phyloP scores from a whole-genome alignment of 202 grass and related monocot genomes.

The Sporobolus alterniflorus region DNA sequence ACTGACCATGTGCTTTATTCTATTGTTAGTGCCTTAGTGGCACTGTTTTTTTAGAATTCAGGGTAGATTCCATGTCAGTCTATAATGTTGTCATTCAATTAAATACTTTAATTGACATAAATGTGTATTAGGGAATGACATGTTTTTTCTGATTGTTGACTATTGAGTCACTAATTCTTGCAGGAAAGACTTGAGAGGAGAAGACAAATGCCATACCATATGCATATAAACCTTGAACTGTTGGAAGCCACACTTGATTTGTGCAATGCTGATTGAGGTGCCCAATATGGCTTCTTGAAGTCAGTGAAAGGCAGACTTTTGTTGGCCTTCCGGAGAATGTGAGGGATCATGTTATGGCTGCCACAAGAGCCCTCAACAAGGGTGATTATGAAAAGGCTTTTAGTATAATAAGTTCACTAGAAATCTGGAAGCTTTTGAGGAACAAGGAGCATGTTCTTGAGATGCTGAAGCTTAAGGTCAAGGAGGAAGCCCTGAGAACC shows the following conservation, averaged over 20 bases:
- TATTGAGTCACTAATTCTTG: conserved; percentile 22
- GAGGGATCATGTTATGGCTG: conserved; percentile 86
- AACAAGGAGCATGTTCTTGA: conserved; percentile 78
- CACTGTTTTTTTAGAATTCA: no score
- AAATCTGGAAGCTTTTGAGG: conserved; percentile 86
- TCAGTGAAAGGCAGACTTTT: conserved; percentile 85
- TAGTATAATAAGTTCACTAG: conserved; percentile 60
- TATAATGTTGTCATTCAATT: no score
- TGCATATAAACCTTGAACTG: conserved; percentile 96
- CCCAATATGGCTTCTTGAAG: conserved; percentile 92
- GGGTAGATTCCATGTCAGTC: no score
- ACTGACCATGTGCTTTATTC: neutral
- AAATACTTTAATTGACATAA: neutral
- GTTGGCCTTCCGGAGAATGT: conserved; percentile 92
- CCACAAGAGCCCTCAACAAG: conserved; percentile 75
- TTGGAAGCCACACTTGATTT: conserved; percentile 92
- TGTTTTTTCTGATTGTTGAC: no score
- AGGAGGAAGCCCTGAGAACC: conserved; percentile 88
- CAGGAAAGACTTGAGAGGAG: conserved; percentile 93
- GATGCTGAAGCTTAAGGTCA: conserved; percentile 86
- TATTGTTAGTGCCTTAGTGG: neutral
- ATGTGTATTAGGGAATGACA: no score
- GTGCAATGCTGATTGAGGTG: conserved; percentile 98
- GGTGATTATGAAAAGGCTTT: conserved; percentile 78
- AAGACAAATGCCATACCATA: conserved; percentile 97